Evolutionary conservation across 306 rosid genomes (phyloP), one percentile per base, ranked within the genome.

Genomic region (Trichosanthes cucumerina): DNA sequence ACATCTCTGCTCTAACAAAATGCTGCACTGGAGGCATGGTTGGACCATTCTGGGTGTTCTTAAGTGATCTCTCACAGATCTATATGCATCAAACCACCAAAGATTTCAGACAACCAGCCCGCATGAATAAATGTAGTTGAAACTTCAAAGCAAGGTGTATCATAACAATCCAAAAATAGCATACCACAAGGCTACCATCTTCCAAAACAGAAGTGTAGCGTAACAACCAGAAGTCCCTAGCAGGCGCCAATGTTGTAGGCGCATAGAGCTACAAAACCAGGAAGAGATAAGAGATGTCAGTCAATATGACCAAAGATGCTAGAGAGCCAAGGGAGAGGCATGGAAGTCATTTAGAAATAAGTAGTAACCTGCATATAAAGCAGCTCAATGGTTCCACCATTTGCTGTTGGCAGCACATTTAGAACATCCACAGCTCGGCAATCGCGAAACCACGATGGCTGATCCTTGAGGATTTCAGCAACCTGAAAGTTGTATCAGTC

Each of bases 371-470:
- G 98, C 98, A 94, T 90, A 81, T 94, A 94, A 80, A 94, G 98
- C 88, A 94, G 90, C 97, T 94, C 98, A 60, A 94, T 88, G 88
- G 98, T 94, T 90, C 98, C 96, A 87, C 97, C 97, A 78, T 92
- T 92, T 19, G 97, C 92, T 6, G 98, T 94, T 81, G 97, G 97
- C 86, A 94, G 91, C 92, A 90, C 97, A 80, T 92, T 92, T 57
- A 94, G 81, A 64, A 90, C 90, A 87, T 94, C 98, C 88, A 94
- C 91, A 86, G 98, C 96, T 60, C 98, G 97, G 89, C 98, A 94
- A 83, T 94, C 98, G 26, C 98, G 98, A 80, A 88, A 88, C 98
- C 98, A 94, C 71, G 90, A 89, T 44, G 94, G 97, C 63, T 95
- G 91, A 87, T 94, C 98, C 87, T 94, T 94, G 86, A 94, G 98